Base-by-base conservation (phyloP, 768 basidiomycete genomes). In the Trametes gibbosa region DNA sequence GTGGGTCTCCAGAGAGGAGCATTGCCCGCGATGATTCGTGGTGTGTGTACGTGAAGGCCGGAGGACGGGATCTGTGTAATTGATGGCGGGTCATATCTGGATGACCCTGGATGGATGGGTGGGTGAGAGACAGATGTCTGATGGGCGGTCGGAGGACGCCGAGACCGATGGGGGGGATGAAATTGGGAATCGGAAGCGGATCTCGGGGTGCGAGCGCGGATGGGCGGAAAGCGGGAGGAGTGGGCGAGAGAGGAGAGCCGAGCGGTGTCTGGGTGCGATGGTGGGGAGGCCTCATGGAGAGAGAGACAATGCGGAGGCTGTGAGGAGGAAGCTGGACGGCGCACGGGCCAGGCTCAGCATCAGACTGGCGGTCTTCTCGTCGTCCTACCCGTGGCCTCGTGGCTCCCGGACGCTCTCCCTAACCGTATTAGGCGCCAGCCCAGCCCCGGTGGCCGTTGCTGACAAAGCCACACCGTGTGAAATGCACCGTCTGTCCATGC, bases 351-450 rank as follows among this genome's bases (percentile, higher is more conserved):
- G 40, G 40, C 51, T 17, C 29, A 24, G 51, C 32, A 54, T 54
- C 43, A 54, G 53, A 54, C 29, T 56, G 24, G 46, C 46, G 54
- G 54, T 48, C n/a, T n/a, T n/a, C n/a, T n/a, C n/a, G 45, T 55
- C 34, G 53, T 29, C 25, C 34, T 19, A 25, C 12, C 52, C 9
- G 27, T 35, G 9, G 54, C 55, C 55, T 56, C 55, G 55, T 56
- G 55, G 37, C 55, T 56, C 55, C 39, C 55, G 55, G 55, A 42
- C 55, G 47, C 55, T 24, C 37, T 50, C 34, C 32, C 17, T 24
- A 16, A 47, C 46, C 13, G 16, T 0, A 3, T 29, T 47, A 47
- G 46, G 13, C 29, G 48, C 46, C 48, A 17, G 48, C 21, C 19
- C 23, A 21, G 43, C 13, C 6, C 21, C 12, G 43, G 43, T 13